phyloP scores from a whole-genome alignment of 73 alveolate genomes.

The Blepharisma stoltei region DNA sequence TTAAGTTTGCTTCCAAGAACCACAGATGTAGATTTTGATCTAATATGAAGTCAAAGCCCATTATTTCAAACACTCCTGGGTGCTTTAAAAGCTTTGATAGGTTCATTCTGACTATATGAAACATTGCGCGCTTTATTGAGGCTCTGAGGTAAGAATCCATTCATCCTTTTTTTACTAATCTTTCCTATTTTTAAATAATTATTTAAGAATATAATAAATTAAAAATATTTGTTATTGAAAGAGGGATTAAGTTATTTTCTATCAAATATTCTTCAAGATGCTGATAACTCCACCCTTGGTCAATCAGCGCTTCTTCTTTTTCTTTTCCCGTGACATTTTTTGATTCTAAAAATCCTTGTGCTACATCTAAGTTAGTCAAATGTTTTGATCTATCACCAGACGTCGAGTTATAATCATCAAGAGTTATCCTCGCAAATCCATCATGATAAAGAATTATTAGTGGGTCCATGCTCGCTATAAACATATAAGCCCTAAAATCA shows the following conservation, averaged over 20 bases:
- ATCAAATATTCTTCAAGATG: background rate
- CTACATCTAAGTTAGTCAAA: conserved; percentile 10
- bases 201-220: too few species aligned
- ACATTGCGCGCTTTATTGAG: background rate
- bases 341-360: background rate
- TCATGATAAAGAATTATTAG: conserved; percentile 22
- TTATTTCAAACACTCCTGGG: conserved; percentile 23
- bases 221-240: too few species aligned
- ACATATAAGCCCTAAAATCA: conserved; percentile 83
- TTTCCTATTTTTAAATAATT: too few species aligned
- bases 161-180: background rate
- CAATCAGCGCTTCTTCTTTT: background rate
- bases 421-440: conserved; percentile 19
- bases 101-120: background rate
- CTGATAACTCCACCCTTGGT: conserved; percentile 14
- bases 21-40: conserved; percentile 26
- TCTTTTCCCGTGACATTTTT: background rate
- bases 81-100: background rate
- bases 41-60: conserved; percentile 8
- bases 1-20: conserved; percentile 6
- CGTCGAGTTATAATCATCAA: background rate
- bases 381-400: background rate
- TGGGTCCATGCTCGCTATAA: conserved; percentile 75
- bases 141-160: background rate
- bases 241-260: background rate